Percentiles rank a stretch among this genome's conserved stretches.
Evolutionary conservation across 805 yeast genomes (phyloP).

Genomic region (Spathaspora hagerdaliae): DNA sequence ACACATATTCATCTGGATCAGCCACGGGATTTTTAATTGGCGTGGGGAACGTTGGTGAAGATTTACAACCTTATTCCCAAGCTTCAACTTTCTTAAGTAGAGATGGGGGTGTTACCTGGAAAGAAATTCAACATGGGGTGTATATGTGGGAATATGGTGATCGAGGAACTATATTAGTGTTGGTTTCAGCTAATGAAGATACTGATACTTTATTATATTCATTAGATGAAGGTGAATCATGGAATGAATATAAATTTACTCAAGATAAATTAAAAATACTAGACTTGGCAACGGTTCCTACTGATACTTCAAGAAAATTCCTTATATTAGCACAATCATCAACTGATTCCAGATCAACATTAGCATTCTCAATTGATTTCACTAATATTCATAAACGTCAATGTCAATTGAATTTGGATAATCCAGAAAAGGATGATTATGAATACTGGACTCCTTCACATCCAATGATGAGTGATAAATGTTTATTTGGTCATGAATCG

Average conservation of each 20-base stretch:
- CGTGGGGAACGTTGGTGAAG: conserved; percentile 87
- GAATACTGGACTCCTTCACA: conserved; percentile 42
- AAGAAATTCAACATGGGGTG: conserved; percentile 66
- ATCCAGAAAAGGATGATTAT: conserved; percentile 37
- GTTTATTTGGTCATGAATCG: conserved; percentile 43
- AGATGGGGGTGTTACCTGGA: conserved; percentile 94
- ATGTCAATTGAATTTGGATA: conserved; percentile 40
- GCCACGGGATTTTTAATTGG: conserved; percentile 87
- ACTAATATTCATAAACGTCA: conserved; percentile 32
- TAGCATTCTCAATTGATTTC: conserved; percentile 38
- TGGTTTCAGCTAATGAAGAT: conserved; percentile 55
- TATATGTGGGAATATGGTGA: conserved; percentile 97
- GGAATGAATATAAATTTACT: conserved; percentile 65
- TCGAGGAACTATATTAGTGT: conserved; percentile 79
- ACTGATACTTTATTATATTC: conserved; percentile 65
- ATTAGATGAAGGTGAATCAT: conserved; percentile 72
- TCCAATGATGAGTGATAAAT: conserved; percentile 31
- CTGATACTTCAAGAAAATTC: conserved; percentile 83
- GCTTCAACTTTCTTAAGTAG: conserved; percentile 66
- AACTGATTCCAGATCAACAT: conserved; percentile 39
- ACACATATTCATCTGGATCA: conserved; percentile 81
- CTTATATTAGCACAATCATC: conserved; percentile 49
- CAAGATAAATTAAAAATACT: conserved; percentile 50
- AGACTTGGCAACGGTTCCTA: conserved; percentile 87
- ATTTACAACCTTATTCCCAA: conserved; percentile 39